phyloP scores from a whole-genome alignment of 2,329 filamentous ascomycete genomes.

The Phialocephala subalpina region DNA sequence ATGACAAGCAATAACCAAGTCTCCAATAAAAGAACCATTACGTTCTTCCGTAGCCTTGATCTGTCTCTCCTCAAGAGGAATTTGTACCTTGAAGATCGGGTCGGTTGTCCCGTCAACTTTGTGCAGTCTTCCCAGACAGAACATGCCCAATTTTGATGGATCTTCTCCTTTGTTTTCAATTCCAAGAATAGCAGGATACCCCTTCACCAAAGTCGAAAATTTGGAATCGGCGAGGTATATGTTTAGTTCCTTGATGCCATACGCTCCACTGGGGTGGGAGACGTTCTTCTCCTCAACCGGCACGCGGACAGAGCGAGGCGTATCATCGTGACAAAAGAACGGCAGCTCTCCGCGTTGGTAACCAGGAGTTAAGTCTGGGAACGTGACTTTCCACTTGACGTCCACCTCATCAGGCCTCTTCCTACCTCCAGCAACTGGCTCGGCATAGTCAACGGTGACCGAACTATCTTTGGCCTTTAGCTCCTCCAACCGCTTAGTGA shows the following conservation, averaged over 20 bases:
- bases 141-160: constrained; percentile 3
- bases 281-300: constrained; percentile 51
- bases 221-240: constrained; percentile 44
- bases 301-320: constrained; percentile 62
- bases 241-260: constrained; percentile 57
- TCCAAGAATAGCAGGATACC: constrained; percentile 43
- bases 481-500: constrained; percentile 26
- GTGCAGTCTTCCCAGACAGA: constrained; percentile 19
- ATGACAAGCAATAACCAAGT: constrained; percentile 21
- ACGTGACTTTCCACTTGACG: constrained; percentile 66
- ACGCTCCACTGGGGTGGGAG: constrained; percentile 58
- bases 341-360: constrained; percentile 59
- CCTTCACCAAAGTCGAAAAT: constrained; percentile 35
- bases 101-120: constrained; percentile 3
- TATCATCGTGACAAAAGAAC: constrained; percentile 73
- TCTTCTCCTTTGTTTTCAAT: background rate
- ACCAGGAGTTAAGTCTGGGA: constrained; percentile 42
- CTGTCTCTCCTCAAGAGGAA: constrained; percentile 20
- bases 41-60: constrained; percentile 20
- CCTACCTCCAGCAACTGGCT: constrained; percentile 61
- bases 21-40: constrained; percentile 27
- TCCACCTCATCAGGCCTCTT: constrained; percentile 61
- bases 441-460: constrained; percentile 53
- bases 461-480: constrained; percentile 33
- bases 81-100: constrained; percentile 15